Evolutionary conservation across 2,329 filamentous ascomycete genomes (phyloP), one percentile per base, ranked within the genome.

Genomic region (Celoporthe dispersa): DNA sequence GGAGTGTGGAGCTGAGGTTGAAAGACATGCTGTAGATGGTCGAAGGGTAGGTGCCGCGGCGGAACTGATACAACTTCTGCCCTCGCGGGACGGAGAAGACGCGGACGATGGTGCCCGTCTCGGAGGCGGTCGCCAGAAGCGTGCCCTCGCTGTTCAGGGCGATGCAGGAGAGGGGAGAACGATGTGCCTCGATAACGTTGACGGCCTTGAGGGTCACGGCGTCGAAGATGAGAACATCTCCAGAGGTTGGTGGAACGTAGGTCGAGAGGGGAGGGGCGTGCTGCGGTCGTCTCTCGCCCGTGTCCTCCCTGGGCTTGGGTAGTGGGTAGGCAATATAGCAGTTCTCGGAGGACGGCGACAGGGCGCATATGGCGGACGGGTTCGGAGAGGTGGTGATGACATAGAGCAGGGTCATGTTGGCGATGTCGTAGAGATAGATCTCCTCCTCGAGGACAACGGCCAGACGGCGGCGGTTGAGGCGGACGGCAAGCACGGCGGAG

Each of bases 11-110:
- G 70, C 92, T 94, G 64, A 94, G 90, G 80, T 99, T 99, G 83
- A 99, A 99, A 1, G 94, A 97, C 94, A 99, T 98, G 87, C 94
- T 97, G 82, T 94, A 98, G 75, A 99, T 99, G 55, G 93, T 92
- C 1, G 94, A 94, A 0, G 96, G 96, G 80, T 98, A 98, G 2
- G 95, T 98, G 59, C 96, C 96, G 73, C 96, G 90, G 71, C 96
- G 90, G 82, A 99, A 99, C 79, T 99, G 95, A 80, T 94, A 98
- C 25, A 99, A 86, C 80, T 98, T 99, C 77, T 95, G 91, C 14
- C 93, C 96, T 73, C 91, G 90, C 2, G 96, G 96, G 1, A 99
- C 89, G 0, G 93, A 94, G 80, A 99, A 99, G 66, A 99, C 94
- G 22, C 96, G 91, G 73, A 99, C 97, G 71, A 99, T 97, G 0